Percentiles rank a stretch among this genome's conserved stretches.
phyloP scores from a whole-genome alignment of 345 rosid genomes.

The Luvunga scandens region DNA sequence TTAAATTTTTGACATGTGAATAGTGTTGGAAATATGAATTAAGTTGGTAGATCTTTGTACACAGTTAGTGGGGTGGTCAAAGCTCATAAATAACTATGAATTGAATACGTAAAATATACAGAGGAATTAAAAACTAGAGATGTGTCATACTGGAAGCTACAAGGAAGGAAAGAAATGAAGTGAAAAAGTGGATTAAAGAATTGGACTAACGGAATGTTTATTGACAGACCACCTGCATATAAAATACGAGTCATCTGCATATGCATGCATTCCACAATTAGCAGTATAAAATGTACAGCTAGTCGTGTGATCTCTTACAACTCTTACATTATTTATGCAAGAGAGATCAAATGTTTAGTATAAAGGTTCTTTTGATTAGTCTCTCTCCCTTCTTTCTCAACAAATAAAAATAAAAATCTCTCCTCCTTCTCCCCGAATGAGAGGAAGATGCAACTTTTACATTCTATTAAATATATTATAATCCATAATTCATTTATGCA shows the following conservation, averaged over 20 bases:
- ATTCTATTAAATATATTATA: too few species aligned
- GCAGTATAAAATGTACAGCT: neutral
- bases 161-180: neutral
- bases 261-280: neutral
- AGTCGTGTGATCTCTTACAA: neutral
- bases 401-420: too few species aligned
- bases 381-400: too few species aligned
- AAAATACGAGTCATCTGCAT: too few species aligned
- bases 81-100: neutral
- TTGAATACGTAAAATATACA: neutral
- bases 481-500: neutral
- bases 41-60: too few species aligned
- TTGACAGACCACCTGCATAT: too few species aligned
- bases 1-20: too few species aligned
- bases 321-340: neutral
- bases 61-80: neutral
- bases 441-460: too few species aligned
- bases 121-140: too few species aligned
- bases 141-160: neutral
- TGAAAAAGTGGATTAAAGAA: neutral
- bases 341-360: neutral
- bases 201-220: too few species aligned
- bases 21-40: too few species aligned
- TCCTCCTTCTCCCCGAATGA: too few species aligned
- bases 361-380: neutral